Percentiles rank a stretch among this genome's conserved stretches.
phyloP scores from a whole-genome alignment of 345 rosid genomes.

The Sapria himalayana region DNA sequence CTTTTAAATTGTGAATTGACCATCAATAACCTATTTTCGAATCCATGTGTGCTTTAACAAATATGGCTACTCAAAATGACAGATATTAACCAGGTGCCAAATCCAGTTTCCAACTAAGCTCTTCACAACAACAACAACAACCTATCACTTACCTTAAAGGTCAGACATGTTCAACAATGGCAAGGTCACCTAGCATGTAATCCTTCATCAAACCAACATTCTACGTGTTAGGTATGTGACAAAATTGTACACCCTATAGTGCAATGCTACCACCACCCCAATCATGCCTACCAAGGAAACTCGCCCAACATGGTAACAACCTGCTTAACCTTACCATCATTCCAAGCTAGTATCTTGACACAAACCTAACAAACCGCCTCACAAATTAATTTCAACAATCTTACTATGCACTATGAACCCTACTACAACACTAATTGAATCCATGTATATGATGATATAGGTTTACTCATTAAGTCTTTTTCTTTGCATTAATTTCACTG shows the following conservation, averaged over 20 bases:
- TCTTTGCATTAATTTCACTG: too few species aligned
- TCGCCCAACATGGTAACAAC: not conserved
- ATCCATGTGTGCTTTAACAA: not conserved
- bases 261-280: not conserved
- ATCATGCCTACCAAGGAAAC: not conserved
- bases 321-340: not conserved
- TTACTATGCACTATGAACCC: not conserved
- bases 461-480: not conserved
- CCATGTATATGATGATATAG: not conserved
- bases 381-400: not conserved
- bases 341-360: not conserved
- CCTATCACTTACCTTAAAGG: not conserved
- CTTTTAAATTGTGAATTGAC: not conserved
- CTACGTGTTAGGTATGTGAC: not conserved
- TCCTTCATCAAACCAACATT: not conserved
- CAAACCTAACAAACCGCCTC: not conserved
- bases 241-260: not conserved
- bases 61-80: not conserved
- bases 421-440: not conserved
- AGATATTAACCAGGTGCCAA: not conserved
- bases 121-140: not conserved
- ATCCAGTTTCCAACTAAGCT: not conserved
- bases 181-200: not conserved
- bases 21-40: not conserved
- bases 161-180: too few species aligned